Conservation (phyloP, 257 asterid species). For the Coffea eugenioides region DNA sequence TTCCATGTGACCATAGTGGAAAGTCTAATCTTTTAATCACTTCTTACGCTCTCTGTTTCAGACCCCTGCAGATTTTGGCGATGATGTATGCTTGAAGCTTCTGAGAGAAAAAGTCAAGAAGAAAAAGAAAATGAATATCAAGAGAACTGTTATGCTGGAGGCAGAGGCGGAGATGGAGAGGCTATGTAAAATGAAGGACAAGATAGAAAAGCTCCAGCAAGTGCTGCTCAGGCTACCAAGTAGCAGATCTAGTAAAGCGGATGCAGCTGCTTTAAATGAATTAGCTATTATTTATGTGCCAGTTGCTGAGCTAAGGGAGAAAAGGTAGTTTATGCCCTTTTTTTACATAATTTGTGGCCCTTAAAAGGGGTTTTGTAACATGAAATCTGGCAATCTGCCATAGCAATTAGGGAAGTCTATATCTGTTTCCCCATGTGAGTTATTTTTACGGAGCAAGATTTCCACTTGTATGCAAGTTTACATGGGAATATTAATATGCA, state of each 20-base stretch:
- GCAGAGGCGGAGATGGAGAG: slow-evolving; percentile 73
- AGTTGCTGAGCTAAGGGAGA: slow-evolving; percentile 75
- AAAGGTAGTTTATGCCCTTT: slow-evolving; percentile 33
- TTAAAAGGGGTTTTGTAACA: neutral
- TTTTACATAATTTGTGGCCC: neutral
- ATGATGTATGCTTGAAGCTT: slow-evolving; percentile 72
- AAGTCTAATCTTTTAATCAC: neutral
- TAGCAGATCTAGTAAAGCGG: slow-evolving; percentile 30
- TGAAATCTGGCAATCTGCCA: neutral
- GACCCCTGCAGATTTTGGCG: slow-evolving; percentile 54
- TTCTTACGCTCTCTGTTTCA: slow-evolving; percentile 24
- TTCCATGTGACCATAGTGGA: neutral
- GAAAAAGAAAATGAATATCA: slow-evolving; percentile 42
- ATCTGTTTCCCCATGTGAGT: neutral
- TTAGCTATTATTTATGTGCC: slow-evolving; percentile 59
- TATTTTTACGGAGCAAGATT: too few species aligned
- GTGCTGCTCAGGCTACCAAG: slow-evolving; percentile 44
- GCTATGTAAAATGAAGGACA: slow-evolving; percentile 71
- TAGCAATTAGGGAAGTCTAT: neutral
- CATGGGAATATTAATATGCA: too few species aligned
- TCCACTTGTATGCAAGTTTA: too few species aligned
- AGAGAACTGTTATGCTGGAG: slow-evolving; percentile 30
- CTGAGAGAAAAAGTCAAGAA: slow-evolving; percentile 63
- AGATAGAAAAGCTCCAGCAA: slow-evolving; percentile 55
- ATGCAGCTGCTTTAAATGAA: slow-evolving; percentile 29